Conservation (phyloP, 805 yeast species). For the Lipomyces kockii region DNA sequence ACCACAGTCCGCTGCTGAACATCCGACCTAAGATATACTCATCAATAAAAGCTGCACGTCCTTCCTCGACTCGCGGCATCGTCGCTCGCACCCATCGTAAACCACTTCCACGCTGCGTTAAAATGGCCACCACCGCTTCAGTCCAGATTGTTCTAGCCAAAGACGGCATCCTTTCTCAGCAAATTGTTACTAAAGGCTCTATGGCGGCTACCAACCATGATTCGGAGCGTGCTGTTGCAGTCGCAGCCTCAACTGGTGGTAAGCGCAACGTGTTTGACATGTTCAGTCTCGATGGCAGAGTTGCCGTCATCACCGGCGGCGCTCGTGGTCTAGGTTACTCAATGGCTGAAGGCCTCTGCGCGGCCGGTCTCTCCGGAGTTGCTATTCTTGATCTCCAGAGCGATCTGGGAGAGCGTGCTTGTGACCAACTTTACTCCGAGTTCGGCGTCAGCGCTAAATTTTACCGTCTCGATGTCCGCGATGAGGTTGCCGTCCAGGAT, state of each 20-base stretch:
- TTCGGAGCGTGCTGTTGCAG: background rate
- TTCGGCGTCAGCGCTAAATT: constrained; percentile 63
- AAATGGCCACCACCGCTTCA: too few relatives aligned
- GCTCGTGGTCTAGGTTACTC: constrained; percentile 69
- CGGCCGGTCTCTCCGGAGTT: constrained; percentile 59
- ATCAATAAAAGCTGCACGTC: background rate
- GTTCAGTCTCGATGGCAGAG: constrained; percentile 66
- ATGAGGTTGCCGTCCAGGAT: constrained; percentile 53
- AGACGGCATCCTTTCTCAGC: too few relatives aligned
- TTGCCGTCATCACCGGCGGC: constrained; percentile 69
- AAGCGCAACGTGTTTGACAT: constrained; percentile 47
- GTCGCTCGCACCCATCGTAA: background rate
- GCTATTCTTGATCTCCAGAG: constrained; percentile 59
- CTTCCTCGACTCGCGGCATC: background rate
- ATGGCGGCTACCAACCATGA: too few relatives aligned
- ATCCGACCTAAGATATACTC: background rate
- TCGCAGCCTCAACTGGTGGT: constrained; percentile 42
- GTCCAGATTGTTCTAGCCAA: too few relatives aligned
- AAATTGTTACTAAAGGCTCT: too few relatives aligned
- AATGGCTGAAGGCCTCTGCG: constrained; percentile 64
- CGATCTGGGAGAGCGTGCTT: constrained; percentile 66
- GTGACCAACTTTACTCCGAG: constrained; percentile 56
- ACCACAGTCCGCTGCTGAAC: background rate
- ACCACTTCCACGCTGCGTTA: background rate
- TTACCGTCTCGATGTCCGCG: constrained; percentile 68